Conservation (phyloP, 805 yeast species). For the Starmerella bombicola region DNA sequence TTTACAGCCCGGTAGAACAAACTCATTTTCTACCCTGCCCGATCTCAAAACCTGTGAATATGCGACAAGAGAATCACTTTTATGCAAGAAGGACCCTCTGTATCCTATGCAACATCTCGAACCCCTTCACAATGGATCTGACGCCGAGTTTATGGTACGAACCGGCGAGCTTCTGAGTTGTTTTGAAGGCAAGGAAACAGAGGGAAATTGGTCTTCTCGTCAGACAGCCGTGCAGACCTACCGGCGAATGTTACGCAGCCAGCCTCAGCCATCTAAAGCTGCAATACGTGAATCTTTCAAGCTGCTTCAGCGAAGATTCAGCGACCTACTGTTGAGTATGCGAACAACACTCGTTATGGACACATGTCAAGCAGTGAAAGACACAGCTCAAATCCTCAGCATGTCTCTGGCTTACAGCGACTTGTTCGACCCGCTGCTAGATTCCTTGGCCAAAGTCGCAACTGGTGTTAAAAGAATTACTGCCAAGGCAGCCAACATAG, state of each 20-base stretch:
- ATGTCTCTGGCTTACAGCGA: conserved; percentile 10
- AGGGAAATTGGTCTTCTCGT: conserved; percentile 69
- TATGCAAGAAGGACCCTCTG: conserved; percentile 3
- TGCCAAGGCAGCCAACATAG: conserved; percentile 36
- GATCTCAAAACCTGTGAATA: not conserved
- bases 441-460: conserved; percentile 41
- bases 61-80: not conserved
- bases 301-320: conserved; percentile 44
- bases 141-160: conserved; percentile 25
- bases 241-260: conserved; percentile 51
- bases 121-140: conserved; percentile 24
- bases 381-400: conserved; percentile 29
- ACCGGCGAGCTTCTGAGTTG: conserved; percentile 22
- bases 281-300: conserved; percentile 28
- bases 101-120: conserved; percentile 33
- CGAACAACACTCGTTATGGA: conserved; percentile 71
- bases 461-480: conserved; percentile 54
- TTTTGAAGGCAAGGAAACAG: conserved; percentile 72
- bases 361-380: conserved; percentile 68
- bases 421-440: conserved; percentile 39
- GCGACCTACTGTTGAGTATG: conserved; percentile 56
- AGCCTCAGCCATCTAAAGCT: conserved; percentile 30
- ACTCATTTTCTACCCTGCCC: not conserved
- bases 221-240: conserved; percentile 49
- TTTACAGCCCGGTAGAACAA: not conserved